Percentiles rank a stretch among this genome's conserved stretches.
These are phyloP conservation scores for Cladosporium cucumerinum DNA, from an alignment of 2,329 filamentous ascomycete genomes.

Conservation along the genomic window DNA sequence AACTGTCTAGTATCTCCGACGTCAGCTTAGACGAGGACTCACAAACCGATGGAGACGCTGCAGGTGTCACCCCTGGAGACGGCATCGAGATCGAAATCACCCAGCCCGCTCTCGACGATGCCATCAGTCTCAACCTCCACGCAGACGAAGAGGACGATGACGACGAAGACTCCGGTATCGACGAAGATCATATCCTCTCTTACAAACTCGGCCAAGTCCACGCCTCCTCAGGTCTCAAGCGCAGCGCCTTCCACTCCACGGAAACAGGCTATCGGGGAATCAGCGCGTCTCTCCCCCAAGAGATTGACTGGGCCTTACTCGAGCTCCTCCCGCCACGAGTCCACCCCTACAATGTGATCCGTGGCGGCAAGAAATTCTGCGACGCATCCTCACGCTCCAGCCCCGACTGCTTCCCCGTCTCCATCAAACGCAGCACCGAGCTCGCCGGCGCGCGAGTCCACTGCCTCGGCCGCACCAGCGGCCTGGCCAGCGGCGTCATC, in stretches of 20 bases:
- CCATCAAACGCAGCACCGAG: conserved; percentile 57
- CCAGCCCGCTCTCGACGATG: conserved; percentile 76
- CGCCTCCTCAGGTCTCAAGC: conserved; percentile 83
- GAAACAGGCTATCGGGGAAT: conserved; percentile 43
- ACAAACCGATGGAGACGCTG: conserved; percentile 60
- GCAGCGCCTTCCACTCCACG: conserved; percentile 38
- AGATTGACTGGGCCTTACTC: conserved; percentile 94
- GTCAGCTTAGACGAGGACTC: conserved; percentile 50
- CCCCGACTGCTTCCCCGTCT: conserved; percentile 41
- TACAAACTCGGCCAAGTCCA: conserved; percentile 80
- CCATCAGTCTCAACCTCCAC: conserved; percentile 69
- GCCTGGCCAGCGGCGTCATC: conserved; percentile 75
- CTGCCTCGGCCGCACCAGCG: conserved; percentile 83
- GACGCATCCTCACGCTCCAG: conserved; percentile 29
- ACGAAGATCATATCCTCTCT: conserved; percentile 74
- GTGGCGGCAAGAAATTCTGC: conserved; percentile 46
- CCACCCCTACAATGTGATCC: conserved; percentile 70
- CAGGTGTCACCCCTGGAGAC: conserved; percentile 70
- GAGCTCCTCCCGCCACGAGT: conserved; percentile 69
- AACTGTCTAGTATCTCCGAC: conserved; percentile 14
- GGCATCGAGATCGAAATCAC: conserved; percentile 79
- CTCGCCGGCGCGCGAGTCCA: conserved; percentile 78
- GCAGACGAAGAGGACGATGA: conserved; percentile 79
- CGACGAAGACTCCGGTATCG: conserved; percentile 69
- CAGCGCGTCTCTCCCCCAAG: conserved; percentile 67